Conservation (phyloP, 306 rosid species). For the Ormosia emarginata region DNA sequence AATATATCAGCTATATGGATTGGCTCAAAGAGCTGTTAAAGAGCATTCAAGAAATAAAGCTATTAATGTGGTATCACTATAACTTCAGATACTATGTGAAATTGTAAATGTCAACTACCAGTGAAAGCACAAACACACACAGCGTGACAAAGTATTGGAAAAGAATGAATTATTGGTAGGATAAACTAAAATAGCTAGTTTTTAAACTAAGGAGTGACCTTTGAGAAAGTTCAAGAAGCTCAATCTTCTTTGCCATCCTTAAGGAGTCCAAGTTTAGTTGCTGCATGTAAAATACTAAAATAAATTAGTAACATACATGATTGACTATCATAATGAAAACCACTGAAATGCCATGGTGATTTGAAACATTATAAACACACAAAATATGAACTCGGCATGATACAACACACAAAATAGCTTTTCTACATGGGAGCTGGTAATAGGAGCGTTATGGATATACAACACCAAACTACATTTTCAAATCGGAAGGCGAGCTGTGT, state of each 20-base stretch:
- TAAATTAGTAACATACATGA: neutral
- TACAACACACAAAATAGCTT: no score
- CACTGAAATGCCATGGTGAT: neutral
- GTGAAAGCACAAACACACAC: neutral
- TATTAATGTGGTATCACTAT: no score
- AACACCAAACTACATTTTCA: no score
- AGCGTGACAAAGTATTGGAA: neutral
- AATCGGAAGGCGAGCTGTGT: no score
- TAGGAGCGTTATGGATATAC: no score
- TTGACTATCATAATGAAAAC: neutral
- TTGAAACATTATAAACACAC: neutral
- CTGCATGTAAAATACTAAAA: slow-evolving; percentile 27
- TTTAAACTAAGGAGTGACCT: slow-evolving; percentile 29
- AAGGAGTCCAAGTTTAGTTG: slow-evolving; percentile 40
- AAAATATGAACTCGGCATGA: neutral
- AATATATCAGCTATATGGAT: neutral
- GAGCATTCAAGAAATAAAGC: no score
- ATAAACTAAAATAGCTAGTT: neutral
- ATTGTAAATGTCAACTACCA: no score
- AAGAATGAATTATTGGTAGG: neutral
- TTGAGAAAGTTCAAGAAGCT: slow-evolving; percentile 39
- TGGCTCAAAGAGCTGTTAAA: neutral
- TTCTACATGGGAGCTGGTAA: no score
- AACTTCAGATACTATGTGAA: no score
- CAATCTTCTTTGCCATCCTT: slow-evolving; percentile 37